These are phyloP conservation scores for Sistotremastrum niveocremeum DNA, from an alignment of 768 basidiomycete species.

Conservation along the genomic window DNA sequence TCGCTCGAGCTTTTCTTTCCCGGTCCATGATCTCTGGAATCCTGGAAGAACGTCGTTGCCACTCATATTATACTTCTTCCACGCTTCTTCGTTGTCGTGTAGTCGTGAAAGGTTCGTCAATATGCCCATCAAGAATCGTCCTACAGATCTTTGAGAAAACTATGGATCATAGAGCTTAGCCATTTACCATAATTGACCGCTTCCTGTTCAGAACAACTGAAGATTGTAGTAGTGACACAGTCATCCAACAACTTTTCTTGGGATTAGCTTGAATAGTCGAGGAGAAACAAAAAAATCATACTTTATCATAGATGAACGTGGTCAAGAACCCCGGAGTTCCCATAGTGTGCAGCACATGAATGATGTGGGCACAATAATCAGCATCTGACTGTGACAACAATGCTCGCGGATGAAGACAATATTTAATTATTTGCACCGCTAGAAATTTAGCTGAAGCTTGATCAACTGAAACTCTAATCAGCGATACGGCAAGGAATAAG, in stretches of 20 bases:
- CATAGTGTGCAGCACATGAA: constrained; percentile 73
- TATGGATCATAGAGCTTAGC: background rate
- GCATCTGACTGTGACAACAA: constrained; percentile 96
- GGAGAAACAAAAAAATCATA: constrained; percentile 15
- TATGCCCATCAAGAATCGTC: constrained; percentile 75
- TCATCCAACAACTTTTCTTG: constrained; percentile 61
- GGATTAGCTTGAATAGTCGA: background rate
- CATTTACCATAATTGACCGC: constrained; percentile 80
- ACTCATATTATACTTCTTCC: constrained; percentile 54
- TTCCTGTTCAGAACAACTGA: constrained; percentile 93
- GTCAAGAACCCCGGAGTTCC: constrained; percentile 89
- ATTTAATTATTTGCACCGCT: constrained; percentile 44
- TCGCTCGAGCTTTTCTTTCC: constrained; percentile 29
- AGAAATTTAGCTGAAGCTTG: constrained; percentile 21
- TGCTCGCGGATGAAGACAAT: constrained; percentile 87
- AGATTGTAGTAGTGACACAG: constrained; percentile 71
- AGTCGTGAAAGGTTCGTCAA: constrained; percentile 69
- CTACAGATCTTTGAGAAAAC: constrained; percentile 23
- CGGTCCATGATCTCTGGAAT: constrained; percentile 40
- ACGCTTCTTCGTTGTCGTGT: constrained; percentile 64
- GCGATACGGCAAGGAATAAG: background rate
- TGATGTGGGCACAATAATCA: constrained; percentile 83
- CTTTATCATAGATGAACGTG: constrained; percentile 73
- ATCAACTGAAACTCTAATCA: background rate
- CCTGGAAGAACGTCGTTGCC: constrained; percentile 53